Conservation (phyloP, 441 rosid species). For the Omphalea diandra region DNA sequence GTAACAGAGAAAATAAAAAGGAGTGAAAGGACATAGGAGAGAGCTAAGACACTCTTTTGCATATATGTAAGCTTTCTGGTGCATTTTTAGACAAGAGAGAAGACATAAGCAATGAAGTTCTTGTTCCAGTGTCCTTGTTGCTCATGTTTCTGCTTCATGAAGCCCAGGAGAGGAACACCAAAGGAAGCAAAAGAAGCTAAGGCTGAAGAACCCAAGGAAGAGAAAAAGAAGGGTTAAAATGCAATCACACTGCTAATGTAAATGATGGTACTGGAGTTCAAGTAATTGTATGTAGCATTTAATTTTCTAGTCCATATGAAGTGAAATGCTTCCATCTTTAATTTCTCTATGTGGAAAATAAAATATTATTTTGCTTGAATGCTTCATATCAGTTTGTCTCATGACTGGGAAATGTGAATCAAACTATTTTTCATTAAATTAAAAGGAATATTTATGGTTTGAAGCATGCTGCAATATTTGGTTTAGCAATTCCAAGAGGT, state of each 20-base stretch:
- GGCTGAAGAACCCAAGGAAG: slow-evolving; percentile 22
- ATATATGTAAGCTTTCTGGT: not conserved
- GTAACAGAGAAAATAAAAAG: not conserved
- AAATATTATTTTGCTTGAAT: not conserved
- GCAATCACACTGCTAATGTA: not conserved
- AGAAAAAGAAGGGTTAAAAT: slow-evolving; percentile 23
- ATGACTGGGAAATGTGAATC: not conserved
- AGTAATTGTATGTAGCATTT: slow-evolving; percentile 9
- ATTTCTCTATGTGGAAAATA: slow-evolving; percentile 1
- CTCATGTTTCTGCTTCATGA: slow-evolving; percentile 94
- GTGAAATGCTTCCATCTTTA: slow-evolving; percentile 1
- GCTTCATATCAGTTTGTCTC: not conserved
- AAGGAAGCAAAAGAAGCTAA: slow-evolving; percentile 45
- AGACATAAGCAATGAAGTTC: slow-evolving; percentile 64
- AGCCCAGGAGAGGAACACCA: slow-evolving; percentile 67
- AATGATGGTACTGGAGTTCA: not conserved
- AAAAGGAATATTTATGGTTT: not conserved
- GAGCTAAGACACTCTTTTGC: not conserved
- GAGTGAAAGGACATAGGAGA: not conserved
- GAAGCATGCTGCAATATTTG: not conserved
- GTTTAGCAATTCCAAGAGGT: not conserved
- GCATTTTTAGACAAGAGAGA: slow-evolving; percentile 2
- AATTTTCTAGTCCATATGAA: not conserved
- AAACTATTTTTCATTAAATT: too few species aligned
- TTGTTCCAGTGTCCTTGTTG: slow-evolving; percentile 96